Evolutionary conservation across 2,329 filamentous ascomycete species (phyloP).

Genomic region (Pestalotiopsis sp.): DNA sequence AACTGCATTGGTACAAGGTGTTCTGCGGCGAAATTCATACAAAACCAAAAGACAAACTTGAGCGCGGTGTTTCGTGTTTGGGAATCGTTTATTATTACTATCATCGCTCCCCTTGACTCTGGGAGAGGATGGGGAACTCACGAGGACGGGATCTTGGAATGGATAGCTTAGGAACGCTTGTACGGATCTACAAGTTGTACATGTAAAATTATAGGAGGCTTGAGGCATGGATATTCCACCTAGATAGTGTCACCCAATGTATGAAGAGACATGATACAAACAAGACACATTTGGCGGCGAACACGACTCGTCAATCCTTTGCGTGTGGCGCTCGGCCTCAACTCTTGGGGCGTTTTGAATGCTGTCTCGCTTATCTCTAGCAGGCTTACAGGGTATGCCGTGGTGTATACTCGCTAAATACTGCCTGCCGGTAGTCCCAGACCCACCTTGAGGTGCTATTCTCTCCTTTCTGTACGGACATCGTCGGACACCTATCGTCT

Average conservation of each 20-base stretch:
- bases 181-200: not conserved
- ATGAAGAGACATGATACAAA: not conserved
- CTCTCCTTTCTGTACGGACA: not conserved
- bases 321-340: not conserved
- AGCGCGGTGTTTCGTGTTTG: conserved; percentile 1
- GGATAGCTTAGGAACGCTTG: not conserved
- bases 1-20: conserved; percentile 6
- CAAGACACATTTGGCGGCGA: not conserved
- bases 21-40: not conserved
- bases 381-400: not conserved
- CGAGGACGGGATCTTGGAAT: not conserved
- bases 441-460: not conserved
- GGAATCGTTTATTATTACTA: not conserved
- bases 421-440: not conserved
- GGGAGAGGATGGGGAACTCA: not conserved
- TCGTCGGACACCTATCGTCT: not conserved
- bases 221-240: not conserved
- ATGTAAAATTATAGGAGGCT: not conserved
- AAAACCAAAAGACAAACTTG: not conserved
- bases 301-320: not conserved
- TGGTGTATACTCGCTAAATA: not conserved
- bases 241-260: not conserved
- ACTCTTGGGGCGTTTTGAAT: not conserved
- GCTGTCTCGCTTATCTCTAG: not conserved
- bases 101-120: not conserved